These are phyloP conservation scores for Phialophora verrucosa DNA, from an alignment of 2,329 filamentous ascomycete genomes.

Conservation along the genomic window DNA sequence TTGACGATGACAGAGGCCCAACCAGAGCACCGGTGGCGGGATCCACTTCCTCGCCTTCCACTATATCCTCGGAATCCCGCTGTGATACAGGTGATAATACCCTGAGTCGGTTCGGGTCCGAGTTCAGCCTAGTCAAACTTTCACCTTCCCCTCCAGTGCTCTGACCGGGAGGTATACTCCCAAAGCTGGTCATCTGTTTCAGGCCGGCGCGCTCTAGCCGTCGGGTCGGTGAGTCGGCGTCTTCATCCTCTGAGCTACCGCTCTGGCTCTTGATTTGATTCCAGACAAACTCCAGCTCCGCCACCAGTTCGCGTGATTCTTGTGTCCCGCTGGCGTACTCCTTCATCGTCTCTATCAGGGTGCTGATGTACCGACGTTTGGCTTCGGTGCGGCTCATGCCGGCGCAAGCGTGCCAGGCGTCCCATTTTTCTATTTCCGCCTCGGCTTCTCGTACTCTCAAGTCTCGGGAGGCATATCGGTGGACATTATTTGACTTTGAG, in stretches of 20 bases:
- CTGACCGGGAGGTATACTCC: slow-evolving; percentile 23
- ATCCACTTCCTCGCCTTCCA: slow-evolving; percentile 45
- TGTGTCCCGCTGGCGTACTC: slow-evolving; percentile 81
- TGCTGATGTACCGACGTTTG: slow-evolving; percentile 91
- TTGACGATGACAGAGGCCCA: slow-evolving; percentile 39
- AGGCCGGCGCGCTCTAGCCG: slow-evolving; percentile 54
- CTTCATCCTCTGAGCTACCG: slow-evolving; percentile 42
- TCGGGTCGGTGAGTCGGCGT: slow-evolving; percentile 47
- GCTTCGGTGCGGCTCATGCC: slow-evolving; percentile 86
- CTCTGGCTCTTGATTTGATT: slow-evolving; percentile 74
- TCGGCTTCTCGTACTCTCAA: slow-evolving; percentile 52
- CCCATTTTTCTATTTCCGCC: slow-evolving; percentile 56
- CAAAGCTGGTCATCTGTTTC: slow-evolving; percentile 44
- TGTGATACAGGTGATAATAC: slow-evolving; percentile 83
- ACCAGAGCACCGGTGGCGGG: slow-evolving; percentile 38
- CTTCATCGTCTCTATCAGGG: slow-evolving; percentile 96
- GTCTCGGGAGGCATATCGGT: slow-evolving; percentile 38
- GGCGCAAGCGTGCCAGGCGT: slow-evolving; percentile 91
- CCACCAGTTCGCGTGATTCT: slow-evolving; percentile 84
- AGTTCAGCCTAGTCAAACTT: slow-evolving; percentile 24
- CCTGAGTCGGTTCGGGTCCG: slow-evolving; percentile 60
- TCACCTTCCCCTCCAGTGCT: slow-evolving; percentile 17
- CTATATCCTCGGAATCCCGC: slow-evolving; percentile 58
- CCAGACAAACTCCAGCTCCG: slow-evolving; percentile 98
- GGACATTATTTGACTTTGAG: slow-evolving; percentile 35